Percentiles rank a stretch among this genome's conserved stretches.
phyloP scores from a whole-genome alignment of 176 grass and related monocot species.

The barley (Hordeum vulgare) region DNA sequence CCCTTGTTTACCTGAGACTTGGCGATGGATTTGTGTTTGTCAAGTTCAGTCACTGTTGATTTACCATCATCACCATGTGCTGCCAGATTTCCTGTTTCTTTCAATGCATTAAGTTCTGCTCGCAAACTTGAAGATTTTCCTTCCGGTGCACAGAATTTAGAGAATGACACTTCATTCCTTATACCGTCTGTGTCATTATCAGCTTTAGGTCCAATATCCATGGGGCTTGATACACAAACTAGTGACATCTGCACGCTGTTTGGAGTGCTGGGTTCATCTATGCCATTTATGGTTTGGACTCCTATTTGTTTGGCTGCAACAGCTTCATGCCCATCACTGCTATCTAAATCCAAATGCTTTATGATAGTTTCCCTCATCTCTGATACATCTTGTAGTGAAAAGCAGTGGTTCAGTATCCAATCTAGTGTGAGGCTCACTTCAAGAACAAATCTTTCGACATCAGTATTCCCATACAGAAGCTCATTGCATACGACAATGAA shows the following conservation, averaged over 20 bases:
- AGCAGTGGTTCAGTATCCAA: conserved; percentile 82
- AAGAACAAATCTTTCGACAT: conserved; percentile 57
- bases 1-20: conserved; percentile 23
- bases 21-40: neutral
- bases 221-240: conserved; percentile 6
- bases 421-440: conserved; percentile 53
- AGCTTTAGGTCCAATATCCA: conserved; percentile 21
- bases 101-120: conserved; percentile 38
- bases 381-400: conserved; percentile 89
- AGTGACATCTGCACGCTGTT: conserved; percentile 4
- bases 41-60: conserved; percentile 16
- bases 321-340: conserved; percentile 38
- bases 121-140: conserved; percentile 31
- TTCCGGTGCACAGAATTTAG: conserved; percentile 23
- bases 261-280: conserved; percentile 20
- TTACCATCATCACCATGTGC: conserved; percentile 6
- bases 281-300: conserved; percentile 15
- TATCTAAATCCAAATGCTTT: conserved; percentile 59
- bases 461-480: conserved; percentile 45
- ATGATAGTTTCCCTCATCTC: conserved; percentile 78
- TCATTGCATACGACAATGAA: conserved; percentile 73
- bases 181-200: neutral
- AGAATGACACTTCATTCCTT: conserved; percentile 9
- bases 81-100: conserved; percentile 28
- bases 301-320: conserved; percentile 13